These are phyloP conservation scores for Corymbia calophylla DNA, from an alignment of 441 rosid species.

Conservation along the genomic window DNA sequence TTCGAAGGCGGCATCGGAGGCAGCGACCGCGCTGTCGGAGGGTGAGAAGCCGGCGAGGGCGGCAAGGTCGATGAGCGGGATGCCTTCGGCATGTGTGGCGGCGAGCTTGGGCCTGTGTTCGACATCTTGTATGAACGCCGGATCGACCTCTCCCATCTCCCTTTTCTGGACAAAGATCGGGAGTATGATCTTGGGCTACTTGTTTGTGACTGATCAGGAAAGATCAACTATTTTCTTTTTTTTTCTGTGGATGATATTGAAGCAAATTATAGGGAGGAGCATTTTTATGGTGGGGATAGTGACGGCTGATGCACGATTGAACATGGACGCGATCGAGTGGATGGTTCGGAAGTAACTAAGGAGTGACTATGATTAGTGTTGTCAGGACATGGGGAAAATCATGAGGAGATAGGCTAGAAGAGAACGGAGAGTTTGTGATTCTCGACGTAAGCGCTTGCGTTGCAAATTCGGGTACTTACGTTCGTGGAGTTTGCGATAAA, in stretches of 20 bases:
- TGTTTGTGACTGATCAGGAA: background rate
- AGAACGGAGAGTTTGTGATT: background rate
- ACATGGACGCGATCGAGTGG: background rate
- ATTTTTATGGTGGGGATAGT: background rate
- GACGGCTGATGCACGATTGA: background rate
- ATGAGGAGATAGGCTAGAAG: background rate
- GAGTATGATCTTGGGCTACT: background rate
- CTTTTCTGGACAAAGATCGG: background rate
- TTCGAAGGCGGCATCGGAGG: background rate
- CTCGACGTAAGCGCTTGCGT: background rate
- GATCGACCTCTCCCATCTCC: conserved; percentile 23
- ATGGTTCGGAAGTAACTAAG: background rate
- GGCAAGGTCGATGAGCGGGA: conserved; percentile 42
- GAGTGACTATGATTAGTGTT: background rate
- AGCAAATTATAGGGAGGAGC: background rate
- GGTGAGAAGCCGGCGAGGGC: background rate
- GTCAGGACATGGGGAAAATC: background rate
- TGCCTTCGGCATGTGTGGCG: conserved; percentile 19
- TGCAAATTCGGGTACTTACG: background rate
- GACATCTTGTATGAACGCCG: conserved; percentile 28
- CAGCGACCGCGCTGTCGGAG: background rate
- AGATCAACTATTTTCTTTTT: background rate
- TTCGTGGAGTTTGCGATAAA: background rate
- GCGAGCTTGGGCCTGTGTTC: conserved; percentile 32
- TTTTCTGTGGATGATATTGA: background rate